Evolutionary conservation across 2,329 filamentous ascomycete genomes (phyloP).

Genomic region (Fusarium cicatricum): DNA sequence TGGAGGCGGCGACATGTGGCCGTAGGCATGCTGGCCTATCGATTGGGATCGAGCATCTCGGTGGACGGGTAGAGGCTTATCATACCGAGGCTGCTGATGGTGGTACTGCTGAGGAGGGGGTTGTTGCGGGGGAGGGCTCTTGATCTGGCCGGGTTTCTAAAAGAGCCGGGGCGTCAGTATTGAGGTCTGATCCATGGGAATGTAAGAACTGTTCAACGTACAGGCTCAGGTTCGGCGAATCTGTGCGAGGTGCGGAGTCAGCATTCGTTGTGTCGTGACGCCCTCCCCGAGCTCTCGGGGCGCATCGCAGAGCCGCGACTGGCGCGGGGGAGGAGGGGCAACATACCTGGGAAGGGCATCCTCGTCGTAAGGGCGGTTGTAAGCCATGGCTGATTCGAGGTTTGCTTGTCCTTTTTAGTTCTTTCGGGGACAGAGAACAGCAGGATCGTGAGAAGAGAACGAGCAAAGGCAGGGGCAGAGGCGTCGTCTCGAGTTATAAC

Average conservation of each 20-base stretch:
- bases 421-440: not conserved
- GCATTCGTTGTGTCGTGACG: constrained; percentile 30
- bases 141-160: constrained; percentile 50
- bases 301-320: constrained; percentile 32
- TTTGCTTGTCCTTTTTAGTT: too few species aligned
- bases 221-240: constrained; percentile 79
- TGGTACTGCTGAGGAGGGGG: constrained; percentile 44
- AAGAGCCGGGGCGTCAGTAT: constrained; percentile 28
- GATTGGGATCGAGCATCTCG: constrained; percentile 41
- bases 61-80: constrained; percentile 55
- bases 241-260: constrained; percentile 50
- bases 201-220: constrained; percentile 47
- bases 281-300: constrained; percentile 11
- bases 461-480: not conserved
- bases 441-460: not conserved
- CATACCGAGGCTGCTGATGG: constrained; percentile 53
- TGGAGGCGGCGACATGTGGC: constrained; percentile 62
- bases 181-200: not conserved
- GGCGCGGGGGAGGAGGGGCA: constrained; percentile 35
- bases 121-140: constrained; percentile 40
- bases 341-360: constrained; percentile 87
- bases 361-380: constrained; percentile 91
- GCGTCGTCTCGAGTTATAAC: constrained; percentile 2
- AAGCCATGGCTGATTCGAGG: constrained; percentile 72
- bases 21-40: constrained; percentile 47